Conservation (phyloP, 2,329 filamentous ascomycete genomes). For the Fusarium mangiferae region DNA sequence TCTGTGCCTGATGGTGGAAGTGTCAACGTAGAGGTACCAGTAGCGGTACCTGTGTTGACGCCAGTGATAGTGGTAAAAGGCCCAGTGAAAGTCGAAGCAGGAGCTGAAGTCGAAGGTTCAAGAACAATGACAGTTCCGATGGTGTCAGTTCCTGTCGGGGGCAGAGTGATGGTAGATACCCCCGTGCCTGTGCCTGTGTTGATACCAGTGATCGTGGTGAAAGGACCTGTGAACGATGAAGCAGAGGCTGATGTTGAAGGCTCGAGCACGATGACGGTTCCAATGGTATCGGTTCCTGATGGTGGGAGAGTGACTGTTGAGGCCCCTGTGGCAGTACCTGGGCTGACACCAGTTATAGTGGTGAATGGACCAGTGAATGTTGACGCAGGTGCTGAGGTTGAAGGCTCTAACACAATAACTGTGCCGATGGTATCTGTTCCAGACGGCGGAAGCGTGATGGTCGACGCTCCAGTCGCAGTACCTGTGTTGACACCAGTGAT, state of each 20-base stretch:
- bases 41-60: not conserved
- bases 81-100: not conserved
- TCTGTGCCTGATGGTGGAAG: not conserved
- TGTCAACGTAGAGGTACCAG: not conserved
- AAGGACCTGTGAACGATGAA: not conserved
- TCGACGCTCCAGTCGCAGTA: not conserved
- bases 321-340: not conserved
- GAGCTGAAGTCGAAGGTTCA: not conserved
- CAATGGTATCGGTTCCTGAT: not conserved
- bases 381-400: not conserved
- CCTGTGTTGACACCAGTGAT: not conserved
- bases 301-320: not conserved
- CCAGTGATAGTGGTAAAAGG: not conserved
- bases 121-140: not conserved
- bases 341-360: not conserved
- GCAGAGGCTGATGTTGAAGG: not conserved
- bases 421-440: not conserved
- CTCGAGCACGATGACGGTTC: not conserved
- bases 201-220: not conserved
- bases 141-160: not conserved
- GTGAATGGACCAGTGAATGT: not conserved
- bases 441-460: not conserved
- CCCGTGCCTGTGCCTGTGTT: not conserved
- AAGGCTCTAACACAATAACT: not conserved
- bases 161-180: not conserved